Conservation (phyloP, 768 basidiomycete genomes). For the Hygrocybe coccinea region DNA sequence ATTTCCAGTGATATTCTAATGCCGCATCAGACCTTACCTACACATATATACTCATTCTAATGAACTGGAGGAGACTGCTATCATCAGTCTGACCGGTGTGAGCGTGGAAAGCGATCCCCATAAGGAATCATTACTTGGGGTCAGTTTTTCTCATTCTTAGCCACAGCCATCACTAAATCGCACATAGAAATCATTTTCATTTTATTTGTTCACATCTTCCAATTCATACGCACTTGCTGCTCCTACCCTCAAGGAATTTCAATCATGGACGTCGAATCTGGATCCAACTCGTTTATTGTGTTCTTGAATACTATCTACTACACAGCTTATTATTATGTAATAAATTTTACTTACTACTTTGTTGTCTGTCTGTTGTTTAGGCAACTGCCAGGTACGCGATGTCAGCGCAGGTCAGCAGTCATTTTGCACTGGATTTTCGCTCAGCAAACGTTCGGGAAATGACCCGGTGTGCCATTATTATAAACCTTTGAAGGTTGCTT, state of each 20-base stretch:
- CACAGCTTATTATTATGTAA: too few relatives aligned
- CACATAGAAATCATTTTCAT: constrained; percentile 72
- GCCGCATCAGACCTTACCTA: constrained; percentile 72
- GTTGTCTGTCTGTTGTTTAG: too few relatives aligned
- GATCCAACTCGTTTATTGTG: constrained; percentile 70
- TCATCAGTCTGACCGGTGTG: constrained; percentile 79
- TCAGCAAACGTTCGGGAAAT: too few relatives aligned
- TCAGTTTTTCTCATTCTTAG: constrained; percentile 37
- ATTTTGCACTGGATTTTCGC: too few relatives aligned
- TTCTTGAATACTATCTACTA: constrained; percentile 13
- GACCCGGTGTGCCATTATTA: too few relatives aligned
- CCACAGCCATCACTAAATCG: constrained; percentile 7
- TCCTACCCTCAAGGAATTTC: constrained; percentile 73
- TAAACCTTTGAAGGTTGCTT: too few relatives aligned
- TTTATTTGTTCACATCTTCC: constrained; percentile 86
- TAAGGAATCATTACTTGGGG: constrained; percentile 83
- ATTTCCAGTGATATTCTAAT: constrained; percentile 2
- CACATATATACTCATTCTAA: constrained; percentile 80
- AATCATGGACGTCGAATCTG: constrained; percentile 78
- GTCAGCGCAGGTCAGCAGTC: too few relatives aligned
- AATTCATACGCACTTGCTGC: constrained; percentile 90
- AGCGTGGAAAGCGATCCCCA: constrained; percentile 82
- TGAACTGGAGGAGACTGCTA: constrained; percentile 76
- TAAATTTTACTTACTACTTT: too few relatives aligned
- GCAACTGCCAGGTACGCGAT: too few relatives aligned